Evolutionary conservation across 2,329 filamentous ascomycete species (phyloP).

Genomic region (Cladophialophora immunda): DNA sequence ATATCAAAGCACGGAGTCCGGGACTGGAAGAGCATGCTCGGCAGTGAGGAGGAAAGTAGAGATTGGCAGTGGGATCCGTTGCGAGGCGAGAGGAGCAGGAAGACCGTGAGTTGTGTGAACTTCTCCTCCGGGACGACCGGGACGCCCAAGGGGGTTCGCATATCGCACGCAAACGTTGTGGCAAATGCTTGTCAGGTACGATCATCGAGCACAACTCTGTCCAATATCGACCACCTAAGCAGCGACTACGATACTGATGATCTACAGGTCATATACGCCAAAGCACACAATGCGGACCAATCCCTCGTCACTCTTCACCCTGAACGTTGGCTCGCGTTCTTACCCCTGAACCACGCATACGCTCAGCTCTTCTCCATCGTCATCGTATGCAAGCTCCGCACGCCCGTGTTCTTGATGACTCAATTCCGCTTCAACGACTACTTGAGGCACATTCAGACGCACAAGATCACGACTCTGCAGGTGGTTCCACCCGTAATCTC

Average conservation of each 20-base stretch:
- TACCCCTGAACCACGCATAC: constrained; percentile 57
- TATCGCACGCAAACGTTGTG: constrained; percentile 59
- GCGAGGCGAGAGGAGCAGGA: constrained; percentile 47
- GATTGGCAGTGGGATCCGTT: constrained; percentile 48
- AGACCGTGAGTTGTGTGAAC: constrained; percentile 56
- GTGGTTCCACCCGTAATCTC: constrained; percentile 69
- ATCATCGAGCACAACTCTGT: neutral
- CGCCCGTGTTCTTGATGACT: constrained; percentile 69
- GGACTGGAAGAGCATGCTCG: constrained; percentile 53
- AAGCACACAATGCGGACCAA: no score
- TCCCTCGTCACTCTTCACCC: constrained; percentile 2
- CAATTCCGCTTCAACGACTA: constrained; percentile 66
- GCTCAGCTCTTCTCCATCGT: constrained; percentile 58
- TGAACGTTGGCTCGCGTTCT: constrained; percentile 54
- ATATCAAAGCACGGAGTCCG: constrained; percentile 58
- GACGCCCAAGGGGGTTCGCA: constrained; percentile 60
- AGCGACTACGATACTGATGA: constrained; percentile 33
- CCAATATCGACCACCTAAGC: no score
- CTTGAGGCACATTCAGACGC: constrained; percentile 59
- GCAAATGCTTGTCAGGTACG: constrained; percentile 47
- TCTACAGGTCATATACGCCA: no score
- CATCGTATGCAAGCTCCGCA: constrained; percentile 69
- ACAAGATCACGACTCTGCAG: constrained; percentile 63
- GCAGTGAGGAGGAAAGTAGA: constrained; percentile 46
- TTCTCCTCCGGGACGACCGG: constrained; percentile 63